phyloP scores from a whole-genome alignment of 495 filamentous ascomycete species.

The Cercophora scortea region DNA sequence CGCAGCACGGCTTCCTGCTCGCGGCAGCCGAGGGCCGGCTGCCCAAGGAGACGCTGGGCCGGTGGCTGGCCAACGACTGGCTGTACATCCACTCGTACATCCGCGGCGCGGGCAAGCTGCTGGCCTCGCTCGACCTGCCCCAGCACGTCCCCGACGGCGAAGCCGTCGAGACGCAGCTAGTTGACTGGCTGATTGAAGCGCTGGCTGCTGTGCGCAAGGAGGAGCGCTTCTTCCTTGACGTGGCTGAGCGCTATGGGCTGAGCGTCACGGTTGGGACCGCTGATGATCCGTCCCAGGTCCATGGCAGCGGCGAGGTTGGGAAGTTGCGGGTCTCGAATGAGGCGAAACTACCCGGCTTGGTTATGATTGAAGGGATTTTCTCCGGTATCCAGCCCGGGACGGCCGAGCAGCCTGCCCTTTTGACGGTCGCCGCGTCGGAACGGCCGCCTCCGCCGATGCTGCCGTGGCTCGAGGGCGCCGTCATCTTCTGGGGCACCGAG shows the following conservation, averaged over 20 bases:
- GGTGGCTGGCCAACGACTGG: slow-evolving; percentile 70
- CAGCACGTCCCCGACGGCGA: slow-evolving; percentile 19
- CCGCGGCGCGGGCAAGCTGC: slow-evolving; percentile 57
- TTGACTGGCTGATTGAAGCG: slow-evolving; percentile 53
- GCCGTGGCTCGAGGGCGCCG: slow-evolving; percentile 52
- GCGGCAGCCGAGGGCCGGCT: slow-evolving; percentile 58
- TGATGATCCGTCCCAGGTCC: background rate
- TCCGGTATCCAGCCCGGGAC: slow-evolving; percentile 2
- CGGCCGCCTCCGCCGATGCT: slow-evolving; percentile 6
- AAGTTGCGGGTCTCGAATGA: slow-evolving; percentile 11
- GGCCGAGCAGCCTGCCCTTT: background rate
- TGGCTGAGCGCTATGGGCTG: slow-evolving; percentile 53
- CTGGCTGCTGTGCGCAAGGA: slow-evolving; percentile 61
- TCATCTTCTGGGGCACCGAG: slow-evolving; percentile 71
- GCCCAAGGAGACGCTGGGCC: slow-evolving; percentile 44
- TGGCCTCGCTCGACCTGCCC: slow-evolving; percentile 56
- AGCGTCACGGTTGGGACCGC: slow-evolving; percentile 35
- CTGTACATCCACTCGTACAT: slow-evolving; percentile 66
- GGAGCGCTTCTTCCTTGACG: slow-evolving; percentile 59
- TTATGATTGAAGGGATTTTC: slow-evolving; percentile 31
- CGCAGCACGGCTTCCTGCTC: slow-evolving; percentile 60
- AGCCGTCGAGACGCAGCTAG: slow-evolving; percentile 37
- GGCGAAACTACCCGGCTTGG: slow-evolving; percentile 19
- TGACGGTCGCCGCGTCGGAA: background rate
- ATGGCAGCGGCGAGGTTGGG: background rate